Evolutionary conservation across 2,329 filamentous ascomycete species (phyloP), one percentile per base, ranked within the genome.

Genomic region (Colletotrichum sojae): DNA sequence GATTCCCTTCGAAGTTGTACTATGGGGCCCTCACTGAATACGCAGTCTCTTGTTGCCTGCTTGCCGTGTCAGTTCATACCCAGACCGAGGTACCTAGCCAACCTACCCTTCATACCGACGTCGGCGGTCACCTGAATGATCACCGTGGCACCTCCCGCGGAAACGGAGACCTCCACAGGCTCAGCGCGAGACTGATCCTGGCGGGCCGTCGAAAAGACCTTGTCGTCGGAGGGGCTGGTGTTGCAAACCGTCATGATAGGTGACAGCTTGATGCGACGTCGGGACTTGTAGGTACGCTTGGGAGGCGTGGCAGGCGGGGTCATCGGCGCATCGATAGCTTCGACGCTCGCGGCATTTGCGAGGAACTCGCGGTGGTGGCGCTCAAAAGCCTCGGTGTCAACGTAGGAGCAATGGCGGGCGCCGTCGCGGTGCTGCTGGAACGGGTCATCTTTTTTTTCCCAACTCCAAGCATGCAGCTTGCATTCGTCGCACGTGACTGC

Each of bases 371-470:
- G 20, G 4, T 55, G 60, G 5, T 39, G 27, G 3, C 52, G 9
- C 0, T n/a, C 5, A 43, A 71, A 71, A 0, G 36, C 15, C 1
- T 45, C 1, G 0, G 31, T 56, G 2, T 13, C 10, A 1, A 56
- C 43, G 6, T 58, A 71, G 0, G 18, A 27, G 40, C 70, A 71
- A 0, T n/a, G 40, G 2, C 18, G 43, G 0, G 55, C 45, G 3
- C 36, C 45, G 0, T 13, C 46, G 8, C 5, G 5, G 36, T 71
- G 70, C 6, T 71, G 45, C 1, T 15, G 5, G 0, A 55, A 71
- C 0, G 70, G 70, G 6, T 71, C 48, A 15, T 71, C 70, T 5
- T 64, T 68, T 0, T n/a, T 0, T 2, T 68, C 60, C 70, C 68
- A 71, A 0, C 25, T 15, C 67, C 68, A 71, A 0, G 63, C 59